Evolutionary conservation across 164 flowering plant species (phyloP).

Genomic region (Liriodendron chinense): DNA sequence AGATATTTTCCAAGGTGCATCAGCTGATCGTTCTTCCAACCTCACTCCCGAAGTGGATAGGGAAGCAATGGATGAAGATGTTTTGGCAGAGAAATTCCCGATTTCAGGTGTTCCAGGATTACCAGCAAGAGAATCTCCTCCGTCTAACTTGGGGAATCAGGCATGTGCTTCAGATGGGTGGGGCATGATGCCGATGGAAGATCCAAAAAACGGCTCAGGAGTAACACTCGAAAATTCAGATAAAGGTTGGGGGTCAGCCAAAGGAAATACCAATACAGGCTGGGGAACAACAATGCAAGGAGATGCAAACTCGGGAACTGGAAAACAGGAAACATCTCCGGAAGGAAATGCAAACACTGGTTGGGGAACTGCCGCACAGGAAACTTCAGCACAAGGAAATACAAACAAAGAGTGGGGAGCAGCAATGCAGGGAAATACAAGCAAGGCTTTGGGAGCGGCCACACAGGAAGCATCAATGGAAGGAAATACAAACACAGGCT

Average conservation of each 20-base stretch:
- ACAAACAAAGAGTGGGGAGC: constrained; percentile 46
- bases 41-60: background rate
- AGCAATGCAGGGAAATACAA: constrained; percentile 14
- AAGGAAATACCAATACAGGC: background rate
- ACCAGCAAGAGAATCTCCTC: background rate
- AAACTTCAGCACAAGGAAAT: constrained; percentile 20
- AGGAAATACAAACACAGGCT: constrained; percentile 21
- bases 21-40: background rate
- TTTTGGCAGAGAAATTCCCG: background rate
- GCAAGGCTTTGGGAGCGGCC: background rate
- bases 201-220: background rate
- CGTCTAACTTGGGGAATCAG: background rate
- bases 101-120: background rate
- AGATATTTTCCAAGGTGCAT: background rate
- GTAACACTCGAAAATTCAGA: constrained; percentile 4
- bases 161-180: constrained; percentile 4
- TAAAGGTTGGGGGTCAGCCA: background rate
- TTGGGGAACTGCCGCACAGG: constrained; percentile 34
- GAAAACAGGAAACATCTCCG: constrained; percentile 3
- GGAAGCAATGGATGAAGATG: background rate
- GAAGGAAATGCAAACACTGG: constrained; percentile 19
- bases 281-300: background rate
- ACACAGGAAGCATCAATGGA: background rate
- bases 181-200: background rate
- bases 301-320: constrained; percentile 2